Conservation (phyloP, 352 stramenopile species). For the Peronospora belbahrii region DNA sequence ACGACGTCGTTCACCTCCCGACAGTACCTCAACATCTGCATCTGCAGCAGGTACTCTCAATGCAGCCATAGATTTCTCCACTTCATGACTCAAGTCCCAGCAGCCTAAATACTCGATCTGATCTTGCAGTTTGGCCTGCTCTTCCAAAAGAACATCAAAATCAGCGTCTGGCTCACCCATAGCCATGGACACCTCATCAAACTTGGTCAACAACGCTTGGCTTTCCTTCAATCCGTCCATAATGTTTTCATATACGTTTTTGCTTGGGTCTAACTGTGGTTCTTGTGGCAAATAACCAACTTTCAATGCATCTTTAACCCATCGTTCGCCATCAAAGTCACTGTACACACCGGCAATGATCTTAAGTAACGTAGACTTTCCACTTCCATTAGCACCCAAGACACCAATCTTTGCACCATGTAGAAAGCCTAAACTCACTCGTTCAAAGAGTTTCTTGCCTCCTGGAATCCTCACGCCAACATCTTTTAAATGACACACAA, state of each 20-base stretch:
- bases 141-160: slow-evolving; percentile 76
- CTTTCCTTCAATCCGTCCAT: slow-evolving; percentile 84
- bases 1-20: slow-evolving; percentile 90
- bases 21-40: slow-evolving; percentile 70
- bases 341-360: slow-evolving; percentile 88
- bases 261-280: slow-evolving; percentile 69
- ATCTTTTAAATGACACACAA: slow-evolving; percentile 72
- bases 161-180: slow-evolving; percentile 88
- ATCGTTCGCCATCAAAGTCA: slow-evolving; percentile 84
- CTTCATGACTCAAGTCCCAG: slow-evolving; percentile 76
- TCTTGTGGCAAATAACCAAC: slow-evolving; percentile 87
- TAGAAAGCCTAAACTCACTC: slow-evolving; percentile 68
- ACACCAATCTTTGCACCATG: slow-evolving; percentile 93
- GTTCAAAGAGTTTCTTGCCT: slow-evolving; percentile 82
- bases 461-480: slow-evolving; percentile 71
- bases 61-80: slow-evolving; percentile 78
- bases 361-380: slow-evolving; percentile 95
- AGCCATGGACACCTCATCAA: slow-evolving; percentile 82
- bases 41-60: slow-evolving; percentile 63
- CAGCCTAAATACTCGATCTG: slow-evolving; percentile 80
- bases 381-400: slow-evolving; percentile 91
- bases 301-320: slow-evolving; percentile 78
- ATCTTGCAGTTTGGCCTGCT: slow-evolving; percentile 83
- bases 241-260: slow-evolving; percentile 89
- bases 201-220: slow-evolving; percentile 64